These are phyloP conservation scores for Verticillium nubilum DNA, from an alignment of 2,329 filamentous ascomycete species.

Conservation along the genomic window DNA sequence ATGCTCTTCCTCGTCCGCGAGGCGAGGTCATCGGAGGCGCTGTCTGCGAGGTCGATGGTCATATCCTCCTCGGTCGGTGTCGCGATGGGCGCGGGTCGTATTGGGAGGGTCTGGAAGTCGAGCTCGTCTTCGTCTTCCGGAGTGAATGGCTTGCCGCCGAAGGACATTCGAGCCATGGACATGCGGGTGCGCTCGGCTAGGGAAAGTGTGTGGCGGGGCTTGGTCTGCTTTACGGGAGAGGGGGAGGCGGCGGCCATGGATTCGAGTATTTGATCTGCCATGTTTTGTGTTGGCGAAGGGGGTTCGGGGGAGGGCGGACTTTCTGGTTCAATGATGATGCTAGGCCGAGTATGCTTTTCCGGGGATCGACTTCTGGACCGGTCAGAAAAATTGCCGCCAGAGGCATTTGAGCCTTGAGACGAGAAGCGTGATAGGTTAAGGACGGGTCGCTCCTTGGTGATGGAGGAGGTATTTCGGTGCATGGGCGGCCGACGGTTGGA, in stretches of 20 bases:
- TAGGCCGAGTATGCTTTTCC: constrained; percentile 1
- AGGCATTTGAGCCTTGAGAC: background rate
- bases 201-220: constrained; percentile 50
- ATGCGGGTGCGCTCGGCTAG: constrained; percentile 75
- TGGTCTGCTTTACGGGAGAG: constrained; percentile 46
- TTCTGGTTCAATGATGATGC: constrained; percentile 2
- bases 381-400: background rate
- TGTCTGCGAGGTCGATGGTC: constrained; percentile 16
- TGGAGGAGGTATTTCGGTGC: background rate
- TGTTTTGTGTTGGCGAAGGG: constrained; percentile 39
- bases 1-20: constrained; percentile 56
- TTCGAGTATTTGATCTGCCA: constrained; percentile 51
- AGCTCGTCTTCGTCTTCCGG: constrained; percentile 23
- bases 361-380: constrained; percentile 5
- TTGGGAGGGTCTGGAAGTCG: constrained; percentile 13
- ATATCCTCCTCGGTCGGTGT: background rate
- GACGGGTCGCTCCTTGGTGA: background rate
- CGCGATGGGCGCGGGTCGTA: constrained; percentile 6
- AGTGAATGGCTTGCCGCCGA: constrained; percentile 12
- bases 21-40: constrained; percentile 43
- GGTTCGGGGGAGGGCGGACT: constrained; percentile 8
- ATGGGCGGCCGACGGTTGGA: background rate
- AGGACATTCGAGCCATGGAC: constrained; percentile 65
- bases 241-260: constrained; percentile 51
- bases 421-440: background rate